These are phyloP conservation scores for Emericellopsis terricola DNA, from an alignment of 495 filamentous ascomycete species.

Conservation along the genomic window DNA sequence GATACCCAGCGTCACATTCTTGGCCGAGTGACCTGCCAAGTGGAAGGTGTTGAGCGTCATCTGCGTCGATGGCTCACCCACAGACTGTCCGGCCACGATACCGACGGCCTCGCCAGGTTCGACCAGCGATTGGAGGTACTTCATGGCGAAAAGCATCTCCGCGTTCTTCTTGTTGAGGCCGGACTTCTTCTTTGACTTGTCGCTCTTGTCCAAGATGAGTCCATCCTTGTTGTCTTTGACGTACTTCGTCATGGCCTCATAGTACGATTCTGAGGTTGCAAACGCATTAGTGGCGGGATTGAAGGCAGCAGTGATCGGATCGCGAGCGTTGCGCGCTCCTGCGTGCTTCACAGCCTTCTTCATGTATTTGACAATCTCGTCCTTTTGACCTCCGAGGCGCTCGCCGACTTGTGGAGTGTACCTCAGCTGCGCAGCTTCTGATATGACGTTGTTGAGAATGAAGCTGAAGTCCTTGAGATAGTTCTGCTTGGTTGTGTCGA, in stretches of 20 bases:
- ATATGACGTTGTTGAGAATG: slow-evolving; percentile 54
- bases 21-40: slow-evolving; percentile 92
- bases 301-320: slow-evolving; percentile 57
- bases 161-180: slow-evolving; percentile 49
- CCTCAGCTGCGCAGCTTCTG: slow-evolving; percentile 28
- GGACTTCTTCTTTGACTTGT: slow-evolving; percentile 21
- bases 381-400: slow-evolving; percentile 28
- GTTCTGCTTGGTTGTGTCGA: slow-evolving; percentile 88
- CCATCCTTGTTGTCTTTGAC: slow-evolving; percentile 58
- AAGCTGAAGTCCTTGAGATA: slow-evolving; percentile 86
- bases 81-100: slow-evolving; percentile 88
- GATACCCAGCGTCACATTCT: slow-evolving; percentile 98
- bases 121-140: slow-evolving; percentile 84
- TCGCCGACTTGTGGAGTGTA: slow-evolving; percentile 21
- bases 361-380: slow-evolving; percentile 55
- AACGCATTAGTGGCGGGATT: slow-evolving; percentile 62
- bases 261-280: slow-evolving; percentile 80
- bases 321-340: slow-evolving; percentile 50
- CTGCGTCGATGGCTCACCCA: slow-evolving; percentile 94
- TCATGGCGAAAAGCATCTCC: slow-evolving; percentile 65
- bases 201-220: slow-evolving; percentile 64
- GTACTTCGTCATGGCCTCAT: slow-evolving; percentile 41
- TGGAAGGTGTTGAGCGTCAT: slow-evolving; percentile 99
- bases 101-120: slow-evolving; percentile 97
- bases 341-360: slow-evolving; percentile 60